These are phyloP conservation scores for Talinum fruticosum DNA, from an alignment of 148 eudicot species.

Conservation along the genomic window DNA sequence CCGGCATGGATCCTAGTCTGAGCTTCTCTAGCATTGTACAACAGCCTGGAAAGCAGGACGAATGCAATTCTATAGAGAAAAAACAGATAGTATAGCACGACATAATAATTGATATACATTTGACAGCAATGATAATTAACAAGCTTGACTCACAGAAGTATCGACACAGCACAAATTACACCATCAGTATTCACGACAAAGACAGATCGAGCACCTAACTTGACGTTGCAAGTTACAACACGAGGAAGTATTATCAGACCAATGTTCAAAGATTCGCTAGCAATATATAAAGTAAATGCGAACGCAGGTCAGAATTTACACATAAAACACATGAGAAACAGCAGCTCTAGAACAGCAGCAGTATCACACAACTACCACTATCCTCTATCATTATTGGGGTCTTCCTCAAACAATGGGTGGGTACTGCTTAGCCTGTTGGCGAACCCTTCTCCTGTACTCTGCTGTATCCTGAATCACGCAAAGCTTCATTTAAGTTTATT, in stretches of 20 bases:
- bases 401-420: slow-evolving; percentile 45
- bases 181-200: neutral
- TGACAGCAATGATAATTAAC: neutral
- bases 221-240: neutral
- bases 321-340: slow-evolving; percentile 12
- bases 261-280: slow-evolving; percentile 11
- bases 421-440: slow-evolving; percentile 64
- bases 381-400: slow-evolving; percentile 4
- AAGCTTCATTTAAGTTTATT: neutral
- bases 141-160: neutral
- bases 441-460: slow-evolving; percentile 80
- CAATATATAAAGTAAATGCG: slow-evolving; percentile 13
- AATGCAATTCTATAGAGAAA: neutral
- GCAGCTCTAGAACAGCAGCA: slow-evolving; percentile 8
- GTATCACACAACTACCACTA: slow-evolving; percentile 5
- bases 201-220: slow-evolving; percentile 6
- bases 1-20: no score
- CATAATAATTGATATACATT: neutral
- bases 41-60: neutral
- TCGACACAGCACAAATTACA: neutral
- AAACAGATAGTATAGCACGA: neutral
- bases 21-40: neutral
- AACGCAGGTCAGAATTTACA: slow-evolving; percentile 22
- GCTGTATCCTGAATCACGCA: slow-evolving; percentile 51
- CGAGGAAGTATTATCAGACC: neutral